Evolutionary conservation across 768 basidiomycete genomes (phyloP).

Genomic region (Neoboletus magnificus): DNA sequence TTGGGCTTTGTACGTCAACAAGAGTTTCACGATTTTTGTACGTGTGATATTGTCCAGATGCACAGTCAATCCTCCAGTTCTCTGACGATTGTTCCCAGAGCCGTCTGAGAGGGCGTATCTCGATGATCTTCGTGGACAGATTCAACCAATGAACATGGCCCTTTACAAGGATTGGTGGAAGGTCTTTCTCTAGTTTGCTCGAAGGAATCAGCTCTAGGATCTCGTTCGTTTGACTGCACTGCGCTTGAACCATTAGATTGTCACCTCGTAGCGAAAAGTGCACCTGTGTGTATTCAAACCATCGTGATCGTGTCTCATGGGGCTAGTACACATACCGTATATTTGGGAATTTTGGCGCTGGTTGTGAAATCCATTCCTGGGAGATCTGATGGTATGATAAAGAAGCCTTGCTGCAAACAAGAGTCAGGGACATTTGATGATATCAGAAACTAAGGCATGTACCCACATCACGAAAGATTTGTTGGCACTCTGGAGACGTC

Average conservation of each 20-base stretch:
- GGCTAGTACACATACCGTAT: not conserved
- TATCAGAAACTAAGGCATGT: not conserved
- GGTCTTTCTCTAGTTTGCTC: too few species aligned
- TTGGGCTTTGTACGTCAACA: conserved; percentile 18
- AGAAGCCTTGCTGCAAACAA: not conserved
- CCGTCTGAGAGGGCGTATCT: too few species aligned
- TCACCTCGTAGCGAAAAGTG: conserved; percentile 8
- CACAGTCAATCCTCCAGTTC: too few species aligned
- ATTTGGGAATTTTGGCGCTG: fast-evolving
- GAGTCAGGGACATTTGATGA: not conserved
- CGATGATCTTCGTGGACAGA: too few species aligned
- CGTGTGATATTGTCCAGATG: too few species aligned
- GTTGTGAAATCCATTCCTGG: not conserved
- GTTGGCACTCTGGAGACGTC: not conserved
- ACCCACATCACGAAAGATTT: conserved; percentile 1
- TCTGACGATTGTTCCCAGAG: too few species aligned
- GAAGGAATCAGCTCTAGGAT: conserved; percentile 22
- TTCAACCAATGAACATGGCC: too few species aligned
- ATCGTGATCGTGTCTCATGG: not conserved
- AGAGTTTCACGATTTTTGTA: conserved; percentile 5
- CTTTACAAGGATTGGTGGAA: too few species aligned
- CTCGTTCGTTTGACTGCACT: not conserved
- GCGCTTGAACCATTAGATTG: conserved; percentile 9
- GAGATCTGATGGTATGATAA: not conserved
- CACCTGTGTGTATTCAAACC: conserved; percentile 6